Conservation (phyloP, 2,329 filamentous ascomycete species). For the Amphichorda felina region DNA sequence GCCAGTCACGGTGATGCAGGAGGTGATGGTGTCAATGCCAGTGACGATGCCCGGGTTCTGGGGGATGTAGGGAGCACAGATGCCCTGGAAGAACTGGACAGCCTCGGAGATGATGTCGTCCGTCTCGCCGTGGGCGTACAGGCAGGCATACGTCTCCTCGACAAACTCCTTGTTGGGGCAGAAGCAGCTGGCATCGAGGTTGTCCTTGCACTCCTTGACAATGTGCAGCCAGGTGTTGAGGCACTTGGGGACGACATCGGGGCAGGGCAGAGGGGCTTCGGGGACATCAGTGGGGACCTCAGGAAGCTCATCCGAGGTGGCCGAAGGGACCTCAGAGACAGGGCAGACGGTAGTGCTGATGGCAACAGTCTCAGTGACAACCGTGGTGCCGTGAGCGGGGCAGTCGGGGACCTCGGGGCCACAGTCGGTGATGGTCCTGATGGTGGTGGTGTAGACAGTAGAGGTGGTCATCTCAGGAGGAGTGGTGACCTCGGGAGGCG, state of each 20-base stretch:
- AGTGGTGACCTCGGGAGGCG: constrained; percentile 2
- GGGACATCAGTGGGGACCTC: constrained; percentile 6
- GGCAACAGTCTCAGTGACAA: constrained; percentile 41
- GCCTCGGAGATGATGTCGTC: constrained; percentile 57
- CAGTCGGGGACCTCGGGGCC: constrained; percentile 34
- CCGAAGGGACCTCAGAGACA: constrained; percentile 35
- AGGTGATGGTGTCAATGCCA: constrained; percentile 52
- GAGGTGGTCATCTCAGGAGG: constrained; percentile 21
- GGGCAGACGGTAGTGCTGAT: constrained; percentile 51
- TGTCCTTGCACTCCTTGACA: constrained; percentile 61
- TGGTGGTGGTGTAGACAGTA: constrained; percentile 36
- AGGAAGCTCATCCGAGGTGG: constrained; percentile 6
- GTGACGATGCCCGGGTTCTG: constrained; percentile 81
- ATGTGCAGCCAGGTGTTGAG: constrained; percentile 80
- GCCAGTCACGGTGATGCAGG: constrained; percentile 42
- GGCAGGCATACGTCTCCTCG: constrained; percentile 67
- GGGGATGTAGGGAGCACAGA: constrained; percentile 66
- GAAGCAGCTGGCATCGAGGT: constrained; percentile 76
- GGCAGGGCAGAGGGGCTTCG: constrained; percentile 40
- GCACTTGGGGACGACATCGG: constrained; percentile 70
- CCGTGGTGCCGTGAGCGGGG: constrained; percentile 32
- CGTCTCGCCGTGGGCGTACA: constrained; percentile 62
- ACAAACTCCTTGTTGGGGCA: constrained; percentile 72
- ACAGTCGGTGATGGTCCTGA: constrained; percentile 38
- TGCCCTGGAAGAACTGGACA: constrained; percentile 77